These are phyloP conservation scores for Aspergillus udagawae DNA, from an alignment of 2,329 filamentous ascomycete species.

Conservation along the genomic window DNA sequence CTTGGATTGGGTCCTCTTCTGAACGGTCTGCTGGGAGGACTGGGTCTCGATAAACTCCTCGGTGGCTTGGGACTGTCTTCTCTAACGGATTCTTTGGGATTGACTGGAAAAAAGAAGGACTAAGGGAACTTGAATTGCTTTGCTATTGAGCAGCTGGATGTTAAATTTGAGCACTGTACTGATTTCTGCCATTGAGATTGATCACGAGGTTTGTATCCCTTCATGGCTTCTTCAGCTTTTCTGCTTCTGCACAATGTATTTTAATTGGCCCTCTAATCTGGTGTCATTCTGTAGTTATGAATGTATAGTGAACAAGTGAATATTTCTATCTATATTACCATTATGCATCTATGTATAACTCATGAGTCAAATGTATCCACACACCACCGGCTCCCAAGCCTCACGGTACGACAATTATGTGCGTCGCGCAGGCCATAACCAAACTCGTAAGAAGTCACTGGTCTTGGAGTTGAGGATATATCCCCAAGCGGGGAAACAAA, in stretches of 20 bases:
- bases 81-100: conserved; percentile 35
- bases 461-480: background rate
- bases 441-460: background rate
- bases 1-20: conserved; percentile 79
- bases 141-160: background rate
- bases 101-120: conserved; percentile 17
- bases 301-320: background rate
- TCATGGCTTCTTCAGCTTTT: background rate
- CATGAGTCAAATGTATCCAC: background rate
- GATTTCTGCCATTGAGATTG: background rate
- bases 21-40: conserved; percentile 68
- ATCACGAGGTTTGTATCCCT: background rate
- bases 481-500: background rate
- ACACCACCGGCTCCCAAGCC: background rate
- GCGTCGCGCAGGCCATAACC: conserved; percentile 9
- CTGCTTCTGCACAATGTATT: background rate
- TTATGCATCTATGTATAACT: conserved; percentile 15
- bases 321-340: conserved; percentile 12
- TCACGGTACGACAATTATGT: background rate
- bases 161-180: background rate
- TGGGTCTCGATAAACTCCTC: conserved; percentile 59
- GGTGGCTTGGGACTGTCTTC: conserved; percentile 51
- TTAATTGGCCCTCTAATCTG: background rate
- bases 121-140: background rate
- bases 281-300: conserved; percentile 2